These are phyloP conservation scores for Telfairia occidentalis DNA, from an alignment of 331 rosid genomes.

Conservation along the genomic window DNA sequence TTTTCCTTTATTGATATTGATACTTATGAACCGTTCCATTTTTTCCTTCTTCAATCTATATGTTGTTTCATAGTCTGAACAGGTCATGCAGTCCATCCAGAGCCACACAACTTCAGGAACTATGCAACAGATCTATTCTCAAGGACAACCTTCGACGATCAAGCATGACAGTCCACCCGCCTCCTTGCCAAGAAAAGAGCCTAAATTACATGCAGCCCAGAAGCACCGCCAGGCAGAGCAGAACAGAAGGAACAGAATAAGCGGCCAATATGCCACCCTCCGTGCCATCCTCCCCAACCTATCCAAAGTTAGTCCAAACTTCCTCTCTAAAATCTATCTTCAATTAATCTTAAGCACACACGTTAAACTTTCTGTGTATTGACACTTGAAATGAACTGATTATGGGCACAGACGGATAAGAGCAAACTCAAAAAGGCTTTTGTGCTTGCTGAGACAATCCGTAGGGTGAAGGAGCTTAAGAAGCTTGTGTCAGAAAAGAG, in stretches of 20 bases:
- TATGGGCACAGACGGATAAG: slow-evolving; percentile 2
- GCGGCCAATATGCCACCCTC: slow-evolving; percentile 48
- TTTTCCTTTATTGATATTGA: neutral
- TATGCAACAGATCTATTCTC: slow-evolving; percentile 22
- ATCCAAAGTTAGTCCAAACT: slow-evolving; percentile 37
- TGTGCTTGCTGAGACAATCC: slow-evolving; percentile 43
- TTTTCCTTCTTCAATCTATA: too few species aligned
- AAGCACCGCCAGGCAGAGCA: slow-evolving; percentile 65
- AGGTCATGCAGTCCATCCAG: slow-evolving; percentile 29
- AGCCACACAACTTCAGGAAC: slow-evolving; percentile 14
- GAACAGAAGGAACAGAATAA: slow-evolving; percentile 66
- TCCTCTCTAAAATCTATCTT: neutral
- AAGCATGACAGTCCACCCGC: slow-evolving; percentile 15
- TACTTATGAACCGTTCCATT: neutral
- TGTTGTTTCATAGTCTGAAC: slow-evolving; percentile 5
- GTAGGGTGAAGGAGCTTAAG: slow-evolving; percentile 41
- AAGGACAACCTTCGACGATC: slow-evolving; percentile 18
- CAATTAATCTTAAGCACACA: neutral
- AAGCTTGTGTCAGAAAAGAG: slow-evolving; percentile 27
- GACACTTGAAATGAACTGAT: neutral
- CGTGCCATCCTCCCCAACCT: slow-evolving; percentile 42
- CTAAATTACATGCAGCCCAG: slow-evolving; percentile 37
- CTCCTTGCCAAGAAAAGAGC: slow-evolving; percentile 37
- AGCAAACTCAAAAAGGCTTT: slow-evolving; percentile 61
- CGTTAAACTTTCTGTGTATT: neutral